Evolutionary conservation across 2,329 filamentous ascomycete species (phyloP), one percentile per base, ranked within the genome.

Genomic region (Clonostachys sp.): DNA sequence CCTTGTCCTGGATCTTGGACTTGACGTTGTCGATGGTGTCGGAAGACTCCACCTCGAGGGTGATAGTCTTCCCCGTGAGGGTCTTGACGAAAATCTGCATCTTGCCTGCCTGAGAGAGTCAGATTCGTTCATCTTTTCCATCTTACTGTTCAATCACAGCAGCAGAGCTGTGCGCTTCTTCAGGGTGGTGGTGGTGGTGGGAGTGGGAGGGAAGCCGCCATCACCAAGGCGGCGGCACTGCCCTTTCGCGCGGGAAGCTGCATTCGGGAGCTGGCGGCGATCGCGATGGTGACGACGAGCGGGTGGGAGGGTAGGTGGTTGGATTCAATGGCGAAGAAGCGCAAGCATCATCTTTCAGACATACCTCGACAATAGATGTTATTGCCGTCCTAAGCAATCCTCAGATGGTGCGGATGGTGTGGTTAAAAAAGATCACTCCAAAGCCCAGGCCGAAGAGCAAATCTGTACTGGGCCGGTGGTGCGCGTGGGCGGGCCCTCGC

Each of bases 11-110:
- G 64, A 83, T 83, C 85, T 99, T 97, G 81, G 89, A 90, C 87
- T 97, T 97, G 81, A 99, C 94, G 87, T 97, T 97, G 86, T 97
- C 94, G 78, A 99, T 97, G 70, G 92, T 97, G 79, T 99, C 94
- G 70, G 87, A 92, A 66, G 91, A 96, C 87, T 97, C 94, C 79
- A 97, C 94, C 91, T 99, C 94, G 67, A 99, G 91, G 87, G 94
- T 97, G 87, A 97, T 97, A 72, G 94, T 97, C 88, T 97, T 97
- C 71, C 94, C 94, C 89, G 94, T 97, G 66, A 97, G 83, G 81
- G 83, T 86, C 77, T 86, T 86, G 67, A 86, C 83, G 78, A 87
- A 87, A 73, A 86, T 86, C 80, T 86, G 82, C 82, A 86, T 86
- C 75, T 81, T 83, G 80, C 80, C 79, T 82, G 36, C 17, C 14